Base-by-base conservation (phyloP, 2,329 filamentous ascomycete genomes). In the Chalaropsis ovoidea region DNA sequence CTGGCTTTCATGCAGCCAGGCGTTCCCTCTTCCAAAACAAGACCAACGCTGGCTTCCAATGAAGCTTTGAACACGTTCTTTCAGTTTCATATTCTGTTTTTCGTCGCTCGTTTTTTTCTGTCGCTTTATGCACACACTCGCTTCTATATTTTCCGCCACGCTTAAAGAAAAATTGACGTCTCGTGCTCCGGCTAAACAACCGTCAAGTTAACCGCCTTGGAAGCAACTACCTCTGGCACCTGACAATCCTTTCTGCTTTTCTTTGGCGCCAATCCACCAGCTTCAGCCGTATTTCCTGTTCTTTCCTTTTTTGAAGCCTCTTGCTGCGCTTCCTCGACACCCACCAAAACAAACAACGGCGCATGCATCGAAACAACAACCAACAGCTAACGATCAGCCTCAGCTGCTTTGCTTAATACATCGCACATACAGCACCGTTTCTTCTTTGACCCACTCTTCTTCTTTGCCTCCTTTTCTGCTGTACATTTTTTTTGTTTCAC, bases 401-500 rank as follows among this genome's bases (percentile, higher is more conserved):
- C 35, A 39, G 4, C 8, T 39, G 35, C 4, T 6, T 39, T 39
- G 35, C 35, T 39, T 39, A 10, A 39, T 39, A 39, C 35, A 39
- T 10, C 5, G 35, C 35, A 13, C 47, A 52, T 52, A 52, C 27
- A 39, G 27, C 24, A 19, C 15, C n/a, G n/a, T 35, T 11, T 19
- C 54, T 58, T 8, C 27, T 39, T 56, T 31, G 11, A 56, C 52
- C 24, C 7, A 47, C 49, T 24, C 52, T 39, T 64, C 56, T 24
- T 58, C 49, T 60, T n/a, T 60, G 27, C 13, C 35, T 56, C 35
- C 62, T 54, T 27, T 52, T 56, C 17, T 27, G 39, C 22, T 49
- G 52, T 47, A 35, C 41, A 43, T 58, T 64, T 61, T 19, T 61
- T 61, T 56, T 49, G 24, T 61, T 61, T 49, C 61, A 63, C 6